Evolutionary conservation across 495 filamentous ascomycete species (phyloP), one percentile per base, ranked within the genome.

Genomic region (Aspergillus conjunctus): DNA sequence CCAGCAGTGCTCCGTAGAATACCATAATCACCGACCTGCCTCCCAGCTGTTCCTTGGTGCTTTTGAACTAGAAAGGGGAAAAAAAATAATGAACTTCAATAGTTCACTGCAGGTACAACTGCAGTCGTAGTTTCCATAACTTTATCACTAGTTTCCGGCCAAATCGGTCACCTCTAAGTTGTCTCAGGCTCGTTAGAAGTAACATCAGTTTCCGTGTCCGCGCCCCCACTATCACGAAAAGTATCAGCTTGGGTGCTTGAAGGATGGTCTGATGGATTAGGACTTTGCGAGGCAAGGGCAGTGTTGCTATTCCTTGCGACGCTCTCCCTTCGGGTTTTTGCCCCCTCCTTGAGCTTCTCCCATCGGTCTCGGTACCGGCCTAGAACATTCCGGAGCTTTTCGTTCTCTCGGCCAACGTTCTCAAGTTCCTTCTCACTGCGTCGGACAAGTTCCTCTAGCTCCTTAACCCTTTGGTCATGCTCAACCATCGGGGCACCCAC

Each of bases 271-370:
- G 48, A n/a, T 32, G 11, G 7, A n/a, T 37, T 43, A n/a, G 45
- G 26, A 17, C 12, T 18, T 8, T 51, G 22, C 1, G 41, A n/a
- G 30, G 50, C 22, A n/a, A 21, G 14, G 33, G 46, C 39, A 22
- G 21, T 37, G 14, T 41, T 41, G 21, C 32, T 52, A 32, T 33
- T 49, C 15, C 18, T 32, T 31, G 54, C 31, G 65, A 30, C 54
- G 66, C 59, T 62, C 62, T 70, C 69, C 30, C 73, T 60, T 60
- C 83, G 60, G 1, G 83, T 86, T 72, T 89, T 92, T 12, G 92
- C 92, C 0, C 89, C 87, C 17, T 90, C 88, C 70, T 94, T 93
- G 66, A 97, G 76, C 72, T 88, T 87, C 73, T 95, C 89, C 88
- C 90, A 97, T 60, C 85, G 81, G 55, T 91, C 87, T 30, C 89